Conservation (phyloP, 2,329 filamentous ascomycete species). For the Exophiala bonariae region DNA sequence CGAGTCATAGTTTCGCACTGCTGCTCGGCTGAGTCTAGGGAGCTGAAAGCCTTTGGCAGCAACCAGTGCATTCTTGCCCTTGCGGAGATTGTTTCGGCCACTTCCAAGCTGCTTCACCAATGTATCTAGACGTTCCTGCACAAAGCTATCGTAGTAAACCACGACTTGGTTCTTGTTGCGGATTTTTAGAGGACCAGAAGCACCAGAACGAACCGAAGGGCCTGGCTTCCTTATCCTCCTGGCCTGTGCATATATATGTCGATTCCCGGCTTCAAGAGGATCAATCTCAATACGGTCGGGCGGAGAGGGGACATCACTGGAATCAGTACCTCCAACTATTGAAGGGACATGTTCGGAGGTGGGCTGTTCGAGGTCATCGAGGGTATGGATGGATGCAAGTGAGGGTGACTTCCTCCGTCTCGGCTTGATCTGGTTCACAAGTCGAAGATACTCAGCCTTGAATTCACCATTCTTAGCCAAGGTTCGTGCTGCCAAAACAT, state of each 20-base stretch:
- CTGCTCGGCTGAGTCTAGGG: conserved; percentile 12
- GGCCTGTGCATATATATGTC: conserved; percentile 31
- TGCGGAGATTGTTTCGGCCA: conserved; percentile 79
- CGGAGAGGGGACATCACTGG: conserved; percentile 3
- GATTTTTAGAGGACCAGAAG: conserved; percentile 51
- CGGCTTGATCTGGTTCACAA: conserved; percentile 36
- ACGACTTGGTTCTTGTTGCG: conserved; percentile 75
- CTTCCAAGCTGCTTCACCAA: conserved; percentile 79
- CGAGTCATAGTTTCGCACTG: conserved; percentile 3
- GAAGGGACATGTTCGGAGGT: background rate
- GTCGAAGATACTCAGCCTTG: conserved; percentile 41
- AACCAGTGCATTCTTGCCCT: conserved; percentile 76
- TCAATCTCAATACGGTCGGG: conserved; percentile 17
- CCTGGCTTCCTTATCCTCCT: conserved; percentile 38
- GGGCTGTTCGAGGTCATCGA: conserved; percentile 24
- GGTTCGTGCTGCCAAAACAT: conserved; percentile 43
- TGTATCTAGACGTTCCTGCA: conserved; percentile 79
- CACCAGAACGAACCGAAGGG: conserved; percentile 34
- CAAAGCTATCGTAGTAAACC: conserved; percentile 88
- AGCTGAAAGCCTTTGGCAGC: conserved; percentile 45
- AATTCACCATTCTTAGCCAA: conserved; percentile 44
- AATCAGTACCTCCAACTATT: conserved; percentile 9
- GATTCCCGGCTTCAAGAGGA: conserved; percentile 26
- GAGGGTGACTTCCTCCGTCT: conserved; percentile 40
- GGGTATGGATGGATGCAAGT: conserved; percentile 41